phyloP scores from a whole-genome alignment of 345 rosid genomes.

The Acer saccharum region DNA sequence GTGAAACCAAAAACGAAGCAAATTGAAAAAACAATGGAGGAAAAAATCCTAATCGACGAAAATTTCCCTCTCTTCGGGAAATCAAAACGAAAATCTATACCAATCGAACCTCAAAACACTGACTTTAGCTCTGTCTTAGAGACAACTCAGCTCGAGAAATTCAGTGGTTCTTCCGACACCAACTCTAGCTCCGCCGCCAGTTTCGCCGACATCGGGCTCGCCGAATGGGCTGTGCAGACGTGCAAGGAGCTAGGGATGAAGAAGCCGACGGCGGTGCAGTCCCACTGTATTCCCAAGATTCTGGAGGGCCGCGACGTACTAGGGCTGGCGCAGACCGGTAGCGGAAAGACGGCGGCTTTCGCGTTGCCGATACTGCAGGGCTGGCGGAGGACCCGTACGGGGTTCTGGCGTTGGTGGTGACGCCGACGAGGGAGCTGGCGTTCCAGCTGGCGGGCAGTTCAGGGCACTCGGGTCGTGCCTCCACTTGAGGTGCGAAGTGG shows the following conservation, averaged over 20 bases:
- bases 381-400: constrained; percentile 87
- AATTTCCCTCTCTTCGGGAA: constrained; percentile 64
- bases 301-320: constrained; percentile 73
- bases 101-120: background rate
- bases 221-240: constrained; percentile 80
- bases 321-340: constrained; percentile 91
- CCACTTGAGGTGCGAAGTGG: constrained; percentile 76
- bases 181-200: constrained; percentile 17
- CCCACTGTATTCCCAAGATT: constrained; percentile 82
- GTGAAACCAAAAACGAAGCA: background rate
- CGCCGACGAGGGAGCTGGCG: constrained; percentile 97
- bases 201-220: constrained; percentile 71
- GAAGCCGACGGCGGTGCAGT: constrained; percentile 79
- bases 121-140: background rate
- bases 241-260: constrained; percentile 90
- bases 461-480: constrained; percentile 84
- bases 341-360: constrained; percentile 95
- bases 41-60: constrained; percentile 27
- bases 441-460: constrained; percentile 93
- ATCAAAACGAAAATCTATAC: constrained; percentile 24
- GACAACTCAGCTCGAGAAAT: constrained; percentile 24
- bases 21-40: constrained; percentile 19
- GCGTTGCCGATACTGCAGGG: constrained; percentile 86
- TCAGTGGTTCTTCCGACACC: constrained; percentile 28
- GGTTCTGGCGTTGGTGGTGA: constrained; percentile 72